A percentile compares a stretch with the other conserved stretches of the same genome.
These are phyloP conservation scores for Saprolegnia diclina DNA, from an alignment of 352 stramenopile species.

Conservation along the genomic window DNA sequence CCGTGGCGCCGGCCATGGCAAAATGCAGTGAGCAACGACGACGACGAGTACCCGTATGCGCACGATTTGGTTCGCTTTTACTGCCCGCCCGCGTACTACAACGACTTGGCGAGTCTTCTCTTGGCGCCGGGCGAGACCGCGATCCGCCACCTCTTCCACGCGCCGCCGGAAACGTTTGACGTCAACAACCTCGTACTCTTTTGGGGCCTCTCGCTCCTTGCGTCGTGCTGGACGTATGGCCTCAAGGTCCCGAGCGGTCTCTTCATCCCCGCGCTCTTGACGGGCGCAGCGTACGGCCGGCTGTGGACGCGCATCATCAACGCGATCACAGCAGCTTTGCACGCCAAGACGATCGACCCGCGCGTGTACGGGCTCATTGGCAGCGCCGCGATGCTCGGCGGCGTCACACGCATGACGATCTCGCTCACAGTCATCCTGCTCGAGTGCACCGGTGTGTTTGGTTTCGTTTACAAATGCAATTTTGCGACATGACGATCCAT, in stretches of 20 bases:
- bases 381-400: conserved; percentile 91
- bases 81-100: conserved; percentile 94
- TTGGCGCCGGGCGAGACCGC: conserved; percentile 91
- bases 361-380: conserved; percentile 96
- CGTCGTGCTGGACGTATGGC: conserved; percentile 93
- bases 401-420: conserved; percentile 98
- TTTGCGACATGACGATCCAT: background rate
- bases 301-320: conserved; percentile 83
- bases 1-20: background rate
- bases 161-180: conserved; percentile 62
- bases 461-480: background rate
- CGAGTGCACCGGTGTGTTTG: conserved; percentile 86
- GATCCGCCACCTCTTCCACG: conserved; percentile 95
- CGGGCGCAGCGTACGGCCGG: conserved; percentile 92
- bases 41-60: conserved; percentile 69
- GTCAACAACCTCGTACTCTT: conserved; percentile 72
- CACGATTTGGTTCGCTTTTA: conserved; percentile 92
- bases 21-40: conserved; percentile 38
- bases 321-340: conserved; percentile 46
- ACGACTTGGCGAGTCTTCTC: conserved; percentile 95
- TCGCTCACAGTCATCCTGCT: conserved; percentile 98
- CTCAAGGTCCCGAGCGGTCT: conserved; percentile 94
- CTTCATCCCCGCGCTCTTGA: conserved; percentile 94
- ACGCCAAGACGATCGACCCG: conserved; percentile 62
- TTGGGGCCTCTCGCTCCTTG: conserved; percentile 56